Base-by-base conservation (phyloP, 176 grass and related monocot genomes). In the Aegilops tauschii region DNA sequence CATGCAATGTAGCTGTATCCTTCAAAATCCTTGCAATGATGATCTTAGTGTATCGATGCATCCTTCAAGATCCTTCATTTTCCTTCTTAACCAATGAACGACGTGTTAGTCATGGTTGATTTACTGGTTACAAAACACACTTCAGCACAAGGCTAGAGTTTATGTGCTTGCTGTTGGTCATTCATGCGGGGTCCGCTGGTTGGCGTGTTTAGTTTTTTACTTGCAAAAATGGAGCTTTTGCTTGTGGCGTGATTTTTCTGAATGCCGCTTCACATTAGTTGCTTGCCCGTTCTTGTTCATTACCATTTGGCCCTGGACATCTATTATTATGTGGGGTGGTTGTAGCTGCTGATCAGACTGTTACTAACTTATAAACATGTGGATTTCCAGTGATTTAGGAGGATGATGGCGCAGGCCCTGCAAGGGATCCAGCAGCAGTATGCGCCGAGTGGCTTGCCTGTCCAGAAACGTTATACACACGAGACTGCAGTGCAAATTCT, bases 341-440 rank as follows among this genome's bases (percentile, higher is more conserved):
- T 73, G 58, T 40, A 61, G 67, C 61, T 68, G 21, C 61, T 35
- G 40, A 85, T 17, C 8, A 20, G 34, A 12, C 18, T 18, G 73
- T 21, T 37, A 0, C 71, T 73, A 54, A 10, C 34, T 79, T 28
- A 9, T 9, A 34, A 47, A 17, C 74, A 23, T 61, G 9, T 67
- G 80, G 16, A 49, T 87, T 75, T 80, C 76, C 84, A 82, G 85
- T 84, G 71, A 69, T 71, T 1, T 32, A 70, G 49, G 69, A 64
- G 61, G 77, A 91, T 91, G 76, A 88, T 88, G 89, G 50, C 85
- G 61, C 80, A 84, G 40, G 45, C 67, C 67, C 13, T 90, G 8
- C 85, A 87, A 84, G 85, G 89, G 17, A 81, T 62, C 52, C 69
- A 85, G 23, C 84, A 78, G 77, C 81, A 29, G 52, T 32, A 88